phyloP scores from a whole-genome alignment of 108 stramenopile genomes.

The Pseudonitzschia delicatissima region DNA sequence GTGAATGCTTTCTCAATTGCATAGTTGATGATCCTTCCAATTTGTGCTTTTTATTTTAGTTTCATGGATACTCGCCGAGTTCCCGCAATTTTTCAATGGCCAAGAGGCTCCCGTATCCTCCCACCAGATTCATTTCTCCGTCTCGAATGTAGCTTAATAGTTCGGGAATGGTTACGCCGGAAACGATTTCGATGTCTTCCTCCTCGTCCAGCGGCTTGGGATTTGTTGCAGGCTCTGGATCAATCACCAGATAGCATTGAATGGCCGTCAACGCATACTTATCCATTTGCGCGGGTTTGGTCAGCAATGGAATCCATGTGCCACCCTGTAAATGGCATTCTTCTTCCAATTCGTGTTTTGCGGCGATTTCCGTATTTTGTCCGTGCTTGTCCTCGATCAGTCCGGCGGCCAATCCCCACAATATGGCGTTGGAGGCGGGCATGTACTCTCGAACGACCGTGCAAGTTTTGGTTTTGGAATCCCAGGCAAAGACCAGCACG shows the following conservation, averaged over 20 bases:
- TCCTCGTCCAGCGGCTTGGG: slow-evolving; percentile 75
- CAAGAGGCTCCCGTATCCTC: slow-evolving; percentile 65
- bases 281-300: slow-evolving; percentile 60
- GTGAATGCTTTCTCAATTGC: too few relatives aligned
- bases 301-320: slow-evolving; percentile 61
- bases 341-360: slow-evolving; percentile 73
- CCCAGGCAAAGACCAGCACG: slow-evolving; percentile 80
- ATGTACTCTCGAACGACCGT: slow-evolving; percentile 79
- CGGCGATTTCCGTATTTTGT: slow-evolving; percentile 39
- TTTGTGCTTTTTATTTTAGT: neutral
- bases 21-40: too few relatives aligned
- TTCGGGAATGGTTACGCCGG: slow-evolving; percentile 54
- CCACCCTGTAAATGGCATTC: slow-evolving; percentile 79
- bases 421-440: slow-evolving; percentile 59
- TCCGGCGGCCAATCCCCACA: slow-evolving; percentile 74
- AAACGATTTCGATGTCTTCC: slow-evolving; percentile 79
- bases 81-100: slow-evolving; percentile 75
- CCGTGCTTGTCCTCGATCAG: slow-evolving; percentile 72
- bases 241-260: slow-evolving; percentile 61
- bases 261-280: slow-evolving; percentile 77
- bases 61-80: slow-evolving; percentile 50
- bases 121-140: slow-evolving; percentile 81
- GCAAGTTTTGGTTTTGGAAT: slow-evolving; percentile 63
- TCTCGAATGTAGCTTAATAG: slow-evolving; percentile 54
- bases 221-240: slow-evolving; percentile 52